These are phyloP conservation scores for Lasiodiplodia sp. DNA, from an alignment of 2,329 filamentous ascomycete genomes.

Conservation along the genomic window DNA sequence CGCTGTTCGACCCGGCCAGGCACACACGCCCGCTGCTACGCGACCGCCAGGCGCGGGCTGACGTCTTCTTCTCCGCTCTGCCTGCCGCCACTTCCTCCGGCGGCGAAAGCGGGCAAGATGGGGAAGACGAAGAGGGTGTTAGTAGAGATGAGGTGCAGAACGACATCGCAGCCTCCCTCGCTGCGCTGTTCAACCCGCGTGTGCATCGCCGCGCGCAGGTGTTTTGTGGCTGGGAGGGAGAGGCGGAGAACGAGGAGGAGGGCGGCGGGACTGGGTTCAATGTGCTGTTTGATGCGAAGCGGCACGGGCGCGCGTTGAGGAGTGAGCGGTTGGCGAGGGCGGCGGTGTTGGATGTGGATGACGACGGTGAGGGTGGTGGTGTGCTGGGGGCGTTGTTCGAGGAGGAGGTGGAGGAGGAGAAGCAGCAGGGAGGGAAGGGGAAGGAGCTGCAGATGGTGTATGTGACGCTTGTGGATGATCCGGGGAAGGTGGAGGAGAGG, in stretches of 20 bases:
- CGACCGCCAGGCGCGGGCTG: conserved; percentile 31
- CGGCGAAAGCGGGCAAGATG: too few species aligned
- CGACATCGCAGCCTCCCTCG: neutral
- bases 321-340: neutral
- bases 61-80: conserved; percentile 32
- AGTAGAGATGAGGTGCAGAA: too few species aligned
- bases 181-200: neutral
- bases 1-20: conserved; percentile 8
- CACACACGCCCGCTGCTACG: conserved; percentile 10
- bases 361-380: neutral
- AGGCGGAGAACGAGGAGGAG: neutral
- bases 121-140: neutral
- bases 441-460: neutral
- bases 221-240: neutral
- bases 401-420: neutral
- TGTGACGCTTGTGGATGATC: conserved; percentile 4
- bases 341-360: neutral
- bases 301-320: neutral
- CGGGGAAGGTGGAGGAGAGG: neutral
- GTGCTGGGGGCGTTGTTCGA: neutral
- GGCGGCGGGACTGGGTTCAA: neutral
- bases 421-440: neutral
- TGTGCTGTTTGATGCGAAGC: conserved; percentile 1
- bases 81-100: too few species aligned
- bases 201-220: neutral